Conservation (phyloP, 2,329 filamentous ascomycete species). For the Bipolaris gigantea region DNA sequence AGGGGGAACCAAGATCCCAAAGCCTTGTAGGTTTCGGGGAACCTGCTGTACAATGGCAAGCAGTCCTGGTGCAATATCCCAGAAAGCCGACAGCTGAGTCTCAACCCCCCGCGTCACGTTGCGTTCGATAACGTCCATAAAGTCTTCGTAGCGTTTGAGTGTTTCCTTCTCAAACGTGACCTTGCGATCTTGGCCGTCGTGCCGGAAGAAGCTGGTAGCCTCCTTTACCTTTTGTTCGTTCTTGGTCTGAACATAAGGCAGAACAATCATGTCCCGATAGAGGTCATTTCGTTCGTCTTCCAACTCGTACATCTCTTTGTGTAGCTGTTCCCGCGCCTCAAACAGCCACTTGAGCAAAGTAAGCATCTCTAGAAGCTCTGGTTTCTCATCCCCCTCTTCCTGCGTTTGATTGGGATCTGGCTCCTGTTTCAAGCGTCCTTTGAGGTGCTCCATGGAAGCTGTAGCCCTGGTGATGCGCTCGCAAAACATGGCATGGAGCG, state of each 20-base stretch:
- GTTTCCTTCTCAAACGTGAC: conserved; percentile 71
- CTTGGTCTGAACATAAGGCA: conserved; percentile 73
- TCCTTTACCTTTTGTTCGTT: conserved; percentile 79
- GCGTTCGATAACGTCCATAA: conserved; percentile 76
- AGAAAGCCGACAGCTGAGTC: conserved; percentile 89
- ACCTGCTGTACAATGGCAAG: conserved; percentile 78
- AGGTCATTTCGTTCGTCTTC: conserved; percentile 82
- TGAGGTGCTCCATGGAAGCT: conserved; percentile 75
- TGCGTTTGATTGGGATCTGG: conserved; percentile 80
- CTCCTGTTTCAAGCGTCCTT: conserved; percentile 67
- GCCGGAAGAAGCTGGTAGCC: conserved; percentile 78
- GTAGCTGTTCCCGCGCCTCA: conserved; percentile 84
- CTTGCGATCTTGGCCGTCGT: conserved; percentile 74
- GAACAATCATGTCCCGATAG: conserved; percentile 80
- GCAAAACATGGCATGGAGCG: conserved; percentile 78
- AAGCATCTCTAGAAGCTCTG: conserved; percentile 89
- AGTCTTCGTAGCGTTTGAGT: conserved; percentile 72
- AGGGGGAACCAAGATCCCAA: conserved; percentile 75
- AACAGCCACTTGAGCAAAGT: conserved; percentile 97
- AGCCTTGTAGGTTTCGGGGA: conserved; percentile 60
- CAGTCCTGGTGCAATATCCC: conserved; percentile 91
- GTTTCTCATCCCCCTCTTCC: conserved; percentile 92
- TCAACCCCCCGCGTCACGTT: conserved; percentile 89
- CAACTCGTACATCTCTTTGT: conserved; percentile 83
- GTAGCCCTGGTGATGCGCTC: conserved; percentile 74